Evolutionary conservation across 1,139 yeast genomes (phyloP).

Genomic region (Sugiyamaella novakii): DNA sequence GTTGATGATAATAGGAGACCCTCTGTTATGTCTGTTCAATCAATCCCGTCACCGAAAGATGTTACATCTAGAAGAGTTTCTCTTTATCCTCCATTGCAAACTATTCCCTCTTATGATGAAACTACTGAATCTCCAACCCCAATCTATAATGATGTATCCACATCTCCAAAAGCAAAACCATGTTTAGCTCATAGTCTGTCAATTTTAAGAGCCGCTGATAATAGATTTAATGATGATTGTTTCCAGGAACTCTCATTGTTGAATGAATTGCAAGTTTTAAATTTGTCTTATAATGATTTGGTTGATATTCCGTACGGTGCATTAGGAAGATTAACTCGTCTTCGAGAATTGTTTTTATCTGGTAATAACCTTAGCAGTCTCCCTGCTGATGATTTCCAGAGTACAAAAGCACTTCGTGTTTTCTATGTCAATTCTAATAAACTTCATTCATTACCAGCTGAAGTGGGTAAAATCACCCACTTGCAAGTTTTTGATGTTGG

Average conservation of each 20-base stretch:
- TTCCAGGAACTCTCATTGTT: conserved; percentile 69
- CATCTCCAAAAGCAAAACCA: conserved; percentile 20
- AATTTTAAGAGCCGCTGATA: conserved; percentile 73
- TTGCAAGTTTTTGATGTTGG: conserved; percentile 85
- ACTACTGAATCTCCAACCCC: conserved; percentile 19
- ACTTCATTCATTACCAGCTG: conserved; percentile 86
- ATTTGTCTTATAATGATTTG: conserved; percentile 80
- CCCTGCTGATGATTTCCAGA: conserved; percentile 83
- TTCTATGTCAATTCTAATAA: conserved; percentile 81
- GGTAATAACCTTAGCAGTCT: conserved; percentile 80
- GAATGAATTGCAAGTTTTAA: conserved; percentile 61
- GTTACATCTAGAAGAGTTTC: conserved; percentile 30
- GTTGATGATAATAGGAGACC: conserved; percentile 25
- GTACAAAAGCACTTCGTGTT: conserved; percentile 57
- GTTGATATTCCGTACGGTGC: conserved; percentile 80
- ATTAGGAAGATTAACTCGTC: conserved; percentile 55
- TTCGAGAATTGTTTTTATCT: conserved; percentile 73
- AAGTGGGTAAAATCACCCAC: conserved; percentile 66
- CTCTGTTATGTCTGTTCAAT: conserved; percentile 26
- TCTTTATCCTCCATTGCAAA: conserved; percentile 21
- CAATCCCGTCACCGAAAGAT: conserved; percentile 35
- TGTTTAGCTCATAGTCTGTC: conserved; percentile 45
- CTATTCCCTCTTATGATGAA: conserved; percentile 21
- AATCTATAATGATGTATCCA: conserved; percentile 1
- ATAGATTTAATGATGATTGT: conserved; percentile 76